Conservation (phyloP, 495 filamentous ascomycete species). For the Hypoxylon intermedium region DNA sequence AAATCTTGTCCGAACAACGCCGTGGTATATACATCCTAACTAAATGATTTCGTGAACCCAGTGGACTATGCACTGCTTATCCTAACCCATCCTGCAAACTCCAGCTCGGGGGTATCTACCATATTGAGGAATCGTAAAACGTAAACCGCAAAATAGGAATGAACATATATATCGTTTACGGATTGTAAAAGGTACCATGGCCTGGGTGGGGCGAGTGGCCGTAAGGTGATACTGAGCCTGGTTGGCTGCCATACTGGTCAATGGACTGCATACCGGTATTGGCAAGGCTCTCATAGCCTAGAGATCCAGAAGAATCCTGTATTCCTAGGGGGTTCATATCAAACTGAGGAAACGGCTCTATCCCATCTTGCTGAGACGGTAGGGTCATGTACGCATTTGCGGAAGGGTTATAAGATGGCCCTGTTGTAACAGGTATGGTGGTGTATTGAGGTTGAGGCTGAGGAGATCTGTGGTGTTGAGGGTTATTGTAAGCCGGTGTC, state of each 20-base stretch:
- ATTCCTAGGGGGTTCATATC: conserved; percentile 47
- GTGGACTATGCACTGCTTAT: conserved; percentile 3
- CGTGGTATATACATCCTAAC: conserved; percentile 21
- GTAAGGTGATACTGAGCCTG: conserved; percentile 53
- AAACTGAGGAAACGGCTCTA: conserved; percentile 49
- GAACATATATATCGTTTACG: conserved; percentile 24
- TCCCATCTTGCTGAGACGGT: conserved; percentile 28
- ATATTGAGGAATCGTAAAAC: conserved; percentile 30
- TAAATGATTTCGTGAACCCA: conserved; percentile 4
- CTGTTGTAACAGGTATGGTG: conserved; percentile 29
- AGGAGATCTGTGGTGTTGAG: conserved; percentile 26
- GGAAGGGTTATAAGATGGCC: conserved; percentile 21
- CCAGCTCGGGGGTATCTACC: conserved; percentile 27
- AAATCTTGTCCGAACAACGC: conserved; percentile 20
- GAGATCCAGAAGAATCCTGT: conserved; percentile 39
- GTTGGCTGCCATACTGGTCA: conserved; percentile 47
- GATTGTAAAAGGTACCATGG: conserved; percentile 47
- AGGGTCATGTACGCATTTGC: conserved; percentile 11
- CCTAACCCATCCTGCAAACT: conserved; percentile 24
- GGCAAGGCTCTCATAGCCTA: conserved; percentile 41
- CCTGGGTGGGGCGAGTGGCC: conserved; percentile 50
- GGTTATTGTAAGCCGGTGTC: conserved; percentile 28
- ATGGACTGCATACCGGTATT: conserved; percentile 37
- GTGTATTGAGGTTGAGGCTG: conserved; percentile 37
- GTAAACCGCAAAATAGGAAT: conserved; percentile 26